These are phyloP conservation scores for Xerocomellus dryophilus DNA, from an alignment of 768 basidiomycete genomes.

Conservation along the genomic window DNA sequence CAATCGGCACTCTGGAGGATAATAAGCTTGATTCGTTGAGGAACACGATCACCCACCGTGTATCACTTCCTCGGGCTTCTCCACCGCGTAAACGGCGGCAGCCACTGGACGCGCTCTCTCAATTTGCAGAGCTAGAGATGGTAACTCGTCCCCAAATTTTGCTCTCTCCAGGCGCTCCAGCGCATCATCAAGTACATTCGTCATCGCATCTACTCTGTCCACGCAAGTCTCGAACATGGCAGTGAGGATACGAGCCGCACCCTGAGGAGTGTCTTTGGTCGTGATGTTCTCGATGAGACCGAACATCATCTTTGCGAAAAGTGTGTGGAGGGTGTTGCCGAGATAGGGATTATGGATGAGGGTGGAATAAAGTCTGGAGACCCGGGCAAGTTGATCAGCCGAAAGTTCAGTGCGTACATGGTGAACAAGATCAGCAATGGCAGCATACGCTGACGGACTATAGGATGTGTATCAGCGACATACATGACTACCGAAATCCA, in stretches of 20 bases:
- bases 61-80: conserved; percentile 79
- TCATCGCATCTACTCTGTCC: conserved; percentile 80
- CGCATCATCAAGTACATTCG: conserved; percentile 50
- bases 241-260: conserved; percentile 64
- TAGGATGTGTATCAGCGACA: conserved; percentile 7
- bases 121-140: conserved; percentile 61
- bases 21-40: conserved; percentile 5
- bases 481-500: neutral
- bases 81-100: conserved; percentile 70
- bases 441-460: conserved; percentile 79
- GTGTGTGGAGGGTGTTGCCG: conserved; percentile 75
- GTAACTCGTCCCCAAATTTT: conserved; percentile 38
- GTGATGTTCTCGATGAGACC: conserved; percentile 82
- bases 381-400: conserved; percentile 66
- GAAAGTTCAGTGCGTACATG: conserved; percentile 83
- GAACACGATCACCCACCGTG: conserved; percentile 51
- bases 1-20: conserved; percentile 67
- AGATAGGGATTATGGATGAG: conserved; percentile 88
- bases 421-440: conserved; percentile 90
- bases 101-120: conserved; percentile 86
- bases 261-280: conserved; percentile 66
- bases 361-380: conserved; percentile 82
- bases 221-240: conserved; percentile 81
- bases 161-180: conserved; percentile 47
- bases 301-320: conserved; percentile 91